Base-by-base conservation (phyloP, 2,329 filamentous ascomycete species). In the Fusarium heterosporum region DNA sequence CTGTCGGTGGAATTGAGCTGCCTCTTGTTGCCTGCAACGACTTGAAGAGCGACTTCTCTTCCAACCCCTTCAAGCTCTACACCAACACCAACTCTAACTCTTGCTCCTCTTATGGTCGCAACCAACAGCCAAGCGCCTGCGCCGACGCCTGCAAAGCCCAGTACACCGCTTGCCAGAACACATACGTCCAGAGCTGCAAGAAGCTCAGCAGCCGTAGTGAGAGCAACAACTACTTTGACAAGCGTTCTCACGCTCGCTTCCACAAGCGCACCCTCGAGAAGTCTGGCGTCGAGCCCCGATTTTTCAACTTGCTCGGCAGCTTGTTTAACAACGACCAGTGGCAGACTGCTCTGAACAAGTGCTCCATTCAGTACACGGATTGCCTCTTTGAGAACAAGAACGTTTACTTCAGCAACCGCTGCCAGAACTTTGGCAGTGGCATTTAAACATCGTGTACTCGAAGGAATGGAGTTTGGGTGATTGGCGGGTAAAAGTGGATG, bases 11-110 rank as follows among this genome's bases (percentile, higher is more conserved):
- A 60, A 85, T 87, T 52, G 75, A 78, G 22, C 76, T 87, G 51
- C 85, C 85, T 43, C 75, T 84, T 55, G 79, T 87, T 30, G 82
- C 81, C 25, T 87, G 85, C 79, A 87, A 86, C 75, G 84, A 87
- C 66, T 67, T 82, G 39, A 72, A 77, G 59, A 56, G 62, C 9
- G 82, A 85, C 63, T 83, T 78, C 67, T 64, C 68, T 28, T 68
- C 68, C 52, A 80, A 81, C 66, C 79, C 79, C 17, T 85, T 85
- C 78, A 87, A 87, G 78, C 76, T 84, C 38, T 87, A 87, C 79
- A 82, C 72, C 13, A 74, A 80, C 49, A 67, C 76, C 42, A 76
- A 84, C 67, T 79, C 77, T 61, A 64, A 57, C 54, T 76, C 78
- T 22, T 86, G 84, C 77, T 76, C 75, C 17, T 77, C 78, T 19